phyloP scores from a whole-genome alignment of 768 basidiomycete genomes.

The Strobilomyces dryophilus region DNA sequence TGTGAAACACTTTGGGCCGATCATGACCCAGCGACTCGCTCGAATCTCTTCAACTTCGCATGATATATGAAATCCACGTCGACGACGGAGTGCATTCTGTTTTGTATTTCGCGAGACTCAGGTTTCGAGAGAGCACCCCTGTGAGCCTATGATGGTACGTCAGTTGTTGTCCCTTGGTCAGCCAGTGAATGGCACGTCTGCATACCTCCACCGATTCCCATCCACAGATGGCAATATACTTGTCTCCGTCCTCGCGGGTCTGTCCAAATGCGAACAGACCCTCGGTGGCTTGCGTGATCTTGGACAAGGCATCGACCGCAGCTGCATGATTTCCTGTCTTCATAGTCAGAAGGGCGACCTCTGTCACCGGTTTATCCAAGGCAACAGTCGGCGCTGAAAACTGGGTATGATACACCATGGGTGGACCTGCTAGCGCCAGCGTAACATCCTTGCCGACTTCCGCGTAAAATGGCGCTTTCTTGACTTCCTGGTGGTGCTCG shows the following conservation, averaged over 20 bases:
- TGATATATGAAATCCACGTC: not conserved
- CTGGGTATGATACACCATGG: constrained; percentile 5
- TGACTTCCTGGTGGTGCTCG: not conserved
- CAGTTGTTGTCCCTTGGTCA: not conserved
- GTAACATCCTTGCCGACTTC: not conserved
- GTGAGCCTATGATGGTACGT: constrained; percentile 1
- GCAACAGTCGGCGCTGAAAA: not conserved
- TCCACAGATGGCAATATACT: not conserved
- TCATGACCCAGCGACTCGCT: not conserved
- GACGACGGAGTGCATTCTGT: not conserved
- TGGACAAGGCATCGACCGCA: constrained; percentile 1
- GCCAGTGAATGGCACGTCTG: not conserved
- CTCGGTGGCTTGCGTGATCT: not conserved
- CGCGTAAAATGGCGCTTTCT: not conserved
- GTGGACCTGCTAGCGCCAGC: not conserved
- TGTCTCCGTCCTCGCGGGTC: constrained; percentile 9
- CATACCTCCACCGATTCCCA: constrained; percentile 7
- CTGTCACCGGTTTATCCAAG: constrained; percentile 1
- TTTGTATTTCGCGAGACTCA: not conserved
- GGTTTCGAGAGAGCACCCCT: not conserved
- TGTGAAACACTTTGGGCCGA: too few species aligned
- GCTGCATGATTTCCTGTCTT: constrained; percentile 9
- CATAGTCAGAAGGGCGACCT: constrained; percentile 7
- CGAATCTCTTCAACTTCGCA: not conserved
- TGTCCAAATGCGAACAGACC: constrained; percentile 2